Evolutionary conservation across 768 basidiomycete species (phyloP).

Genomic region (Agrocybe chaxingu): DNA sequence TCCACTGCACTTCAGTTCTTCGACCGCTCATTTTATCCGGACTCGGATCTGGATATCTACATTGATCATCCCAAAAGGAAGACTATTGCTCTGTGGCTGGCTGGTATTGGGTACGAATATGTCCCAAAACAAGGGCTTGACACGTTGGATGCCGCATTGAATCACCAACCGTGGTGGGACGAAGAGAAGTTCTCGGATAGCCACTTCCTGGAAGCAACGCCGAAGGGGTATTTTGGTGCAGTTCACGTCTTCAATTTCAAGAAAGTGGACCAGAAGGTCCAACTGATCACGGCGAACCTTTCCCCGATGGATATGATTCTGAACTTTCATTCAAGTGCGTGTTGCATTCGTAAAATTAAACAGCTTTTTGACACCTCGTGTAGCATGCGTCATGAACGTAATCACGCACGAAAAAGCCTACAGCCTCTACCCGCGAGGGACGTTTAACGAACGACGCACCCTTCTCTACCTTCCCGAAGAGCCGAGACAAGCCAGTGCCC

Average conservation of each 20-base stretch:
- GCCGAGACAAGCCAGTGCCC: slow-evolving; percentile 2
- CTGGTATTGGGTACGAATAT: slow-evolving; percentile 19
- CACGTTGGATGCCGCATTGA: background rate
- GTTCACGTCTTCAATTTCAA: slow-evolving; percentile 30
- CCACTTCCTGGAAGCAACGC: background rate
- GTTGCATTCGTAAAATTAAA: background rate
- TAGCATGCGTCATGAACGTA: slow-evolving; percentile 41
- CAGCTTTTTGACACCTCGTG: too few relatives aligned
- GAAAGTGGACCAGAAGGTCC: slow-evolving; percentile 29
- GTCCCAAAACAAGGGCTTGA: slow-evolving; percentile 3
- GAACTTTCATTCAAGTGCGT: slow-evolving; percentile 45
- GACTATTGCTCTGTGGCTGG: slow-evolving; percentile 34
- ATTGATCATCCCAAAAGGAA: slow-evolving; percentile 25
- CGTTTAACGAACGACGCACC: slow-evolving; percentile 24
- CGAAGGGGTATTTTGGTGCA: slow-evolving; percentile 20
- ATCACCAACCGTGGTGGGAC: background rate
- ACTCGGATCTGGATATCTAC: slow-evolving; percentile 53
- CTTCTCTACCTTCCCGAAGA: background rate
- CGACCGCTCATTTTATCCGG: slow-evolving; percentile 37
- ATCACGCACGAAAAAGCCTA: slow-evolving; percentile 39
- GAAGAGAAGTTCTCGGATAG: background rate
- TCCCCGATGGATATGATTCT: slow-evolving; percentile 37
- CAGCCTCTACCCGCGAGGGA: slow-evolving; percentile 37
- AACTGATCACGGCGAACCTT: slow-evolving; percentile 33
- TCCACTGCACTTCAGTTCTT: slow-evolving; percentile 53